Percentiles rank a stretch among this genome's conserved stretches.
These are phyloP conservation scores for Mimosa bimucronata DNA, from an alignment of 306 rosid genomes.

Conservation along the genomic window DNA sequence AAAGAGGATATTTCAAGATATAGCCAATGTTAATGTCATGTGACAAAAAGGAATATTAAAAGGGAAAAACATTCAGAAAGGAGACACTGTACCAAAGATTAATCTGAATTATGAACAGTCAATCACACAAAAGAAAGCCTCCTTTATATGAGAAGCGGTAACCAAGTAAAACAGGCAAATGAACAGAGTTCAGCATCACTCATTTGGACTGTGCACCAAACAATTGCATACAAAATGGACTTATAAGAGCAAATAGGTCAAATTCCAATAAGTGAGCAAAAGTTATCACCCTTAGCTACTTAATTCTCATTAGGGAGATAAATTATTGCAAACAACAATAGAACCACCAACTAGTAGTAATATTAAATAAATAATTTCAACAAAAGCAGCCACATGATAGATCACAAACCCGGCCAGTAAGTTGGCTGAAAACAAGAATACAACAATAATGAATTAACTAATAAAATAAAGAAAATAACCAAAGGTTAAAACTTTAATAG, in stretches of 20 bases:
- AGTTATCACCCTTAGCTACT: slow-evolving; percentile 23
- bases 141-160: slow-evolving; percentile 15
- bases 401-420: not conserved
- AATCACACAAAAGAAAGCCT: slow-evolving; percentile 1
- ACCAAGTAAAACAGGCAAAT: slow-evolving; percentile 21
- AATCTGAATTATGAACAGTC: slow-evolving; percentile 15
- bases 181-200: not conserved
- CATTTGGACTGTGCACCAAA: slow-evolving; percentile 1
- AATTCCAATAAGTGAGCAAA: slow-evolving; percentile 28
- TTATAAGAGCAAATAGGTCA: slow-evolving; percentile 19
- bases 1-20: slow-evolving; percentile 26
- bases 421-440: not conserved
- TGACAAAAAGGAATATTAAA: slow-evolving; percentile 23
- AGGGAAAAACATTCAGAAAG: not conserved
- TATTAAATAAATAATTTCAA: slow-evolving; percentile 13
- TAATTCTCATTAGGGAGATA: not conserved
- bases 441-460: not conserved
- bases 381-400: slow-evolving; percentile 27
- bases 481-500: slow-evolving; percentile 14
- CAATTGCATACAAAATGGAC: not conserved
- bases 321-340: not conserved
- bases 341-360: not conserved
- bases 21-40: slow-evolving; percentile 30
- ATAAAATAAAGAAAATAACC: not conserved
- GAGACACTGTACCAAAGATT: not conserved